Percentiles rank a stretch among this genome's conserved stretches.
Evolutionary conservation across 352 stramenopile genomes (phyloP).

Genomic region (Globisporangium cylindrosporum): DNA sequence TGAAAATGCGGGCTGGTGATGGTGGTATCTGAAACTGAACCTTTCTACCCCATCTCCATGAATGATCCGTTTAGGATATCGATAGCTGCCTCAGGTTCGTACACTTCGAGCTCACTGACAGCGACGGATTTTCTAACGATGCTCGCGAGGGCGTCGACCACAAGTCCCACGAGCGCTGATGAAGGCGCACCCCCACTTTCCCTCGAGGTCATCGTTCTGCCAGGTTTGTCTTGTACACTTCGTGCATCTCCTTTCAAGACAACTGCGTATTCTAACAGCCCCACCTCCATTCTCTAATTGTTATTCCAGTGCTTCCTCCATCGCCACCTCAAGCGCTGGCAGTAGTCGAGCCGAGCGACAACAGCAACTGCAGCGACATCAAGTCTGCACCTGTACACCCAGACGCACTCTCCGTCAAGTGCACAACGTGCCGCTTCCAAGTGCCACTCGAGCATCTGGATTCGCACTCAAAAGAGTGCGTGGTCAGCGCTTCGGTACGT

Average conservation of each 20-base stretch:
- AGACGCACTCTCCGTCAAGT: conserved; percentile 46
- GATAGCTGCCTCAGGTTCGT: conserved; percentile 19
- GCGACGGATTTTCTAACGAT: conserved; percentile 50
- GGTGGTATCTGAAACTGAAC: background rate
- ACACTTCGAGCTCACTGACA: conserved; percentile 29
- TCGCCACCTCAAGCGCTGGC: background rate
- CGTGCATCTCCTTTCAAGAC: background rate
- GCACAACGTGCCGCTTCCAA: conserved; percentile 57
- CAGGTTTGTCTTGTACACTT: conserved; percentile 4
- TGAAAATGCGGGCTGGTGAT: background rate
- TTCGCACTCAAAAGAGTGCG: conserved; percentile 58
- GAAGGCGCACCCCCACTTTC: conserved; percentile 3
- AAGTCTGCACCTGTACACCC: conserved; percentile 1
- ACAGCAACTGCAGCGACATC: background rate
- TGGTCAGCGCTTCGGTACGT: conserved; percentile 40
- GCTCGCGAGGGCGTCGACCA: conserved; percentile 16
- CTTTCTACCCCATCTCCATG: background rate
- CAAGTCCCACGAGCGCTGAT: conserved; percentile 1
- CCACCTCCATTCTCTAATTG: conserved; percentile 7
- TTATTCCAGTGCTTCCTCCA: background rate
- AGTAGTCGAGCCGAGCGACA: background rate
- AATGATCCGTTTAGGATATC: conserved; percentile 27
- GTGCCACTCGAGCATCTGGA: conserved; percentile 52
- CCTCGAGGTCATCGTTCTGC: background rate
- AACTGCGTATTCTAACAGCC: background rate